Evolutionary conservation across 192 early-diverging fungal genomes (phyloP).

Genomic region (Rhizoclosmatium globosum): DNA sequence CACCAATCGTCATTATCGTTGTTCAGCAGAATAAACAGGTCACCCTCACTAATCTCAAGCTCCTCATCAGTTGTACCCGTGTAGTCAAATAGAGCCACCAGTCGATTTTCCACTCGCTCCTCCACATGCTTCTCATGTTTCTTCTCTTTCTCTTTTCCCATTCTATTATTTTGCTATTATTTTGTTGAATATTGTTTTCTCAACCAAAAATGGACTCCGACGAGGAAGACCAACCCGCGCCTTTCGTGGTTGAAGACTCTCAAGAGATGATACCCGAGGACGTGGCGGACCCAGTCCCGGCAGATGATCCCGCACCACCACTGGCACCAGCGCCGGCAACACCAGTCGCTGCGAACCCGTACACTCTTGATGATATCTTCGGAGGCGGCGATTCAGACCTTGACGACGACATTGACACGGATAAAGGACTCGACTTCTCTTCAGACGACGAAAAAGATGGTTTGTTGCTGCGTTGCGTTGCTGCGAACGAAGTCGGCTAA

Average conservation of each 20-base stretch:
- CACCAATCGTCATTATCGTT: constrained; percentile 61
- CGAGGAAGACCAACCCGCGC: neutral
- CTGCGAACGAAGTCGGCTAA: neutral
- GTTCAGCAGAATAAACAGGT: constrained; percentile 50
- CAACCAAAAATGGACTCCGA: too few species aligned
- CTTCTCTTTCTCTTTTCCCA: neutral
- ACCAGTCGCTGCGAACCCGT: neutral
- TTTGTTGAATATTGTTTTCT: neutral
- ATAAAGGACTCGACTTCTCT: constrained; percentile 26
- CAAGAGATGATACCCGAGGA: neutral
- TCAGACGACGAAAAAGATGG: constrained; percentile 38
- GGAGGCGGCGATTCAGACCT: constrained; percentile 43
- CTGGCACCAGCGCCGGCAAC: neutral
- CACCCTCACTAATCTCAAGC: constrained; percentile 47
- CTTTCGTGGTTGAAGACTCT: neutral
- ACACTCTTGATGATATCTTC: constrained; percentile 31
- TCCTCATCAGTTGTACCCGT: constrained; percentile 54
- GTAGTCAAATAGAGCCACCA: constrained; percentile 57
- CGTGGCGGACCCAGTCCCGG: neutral
- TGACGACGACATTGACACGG: constrained; percentile 44
- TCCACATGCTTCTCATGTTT: neutral
- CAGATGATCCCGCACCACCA: neutral
- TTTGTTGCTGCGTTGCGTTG: neutral
- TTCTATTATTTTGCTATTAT: neutral
- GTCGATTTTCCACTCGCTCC: neutral